Percentiles rank a stretch among this genome's conserved stretches.
Conservation (phyloP, 345 rosid genomes). For the Murraya koenigii region DNA sequence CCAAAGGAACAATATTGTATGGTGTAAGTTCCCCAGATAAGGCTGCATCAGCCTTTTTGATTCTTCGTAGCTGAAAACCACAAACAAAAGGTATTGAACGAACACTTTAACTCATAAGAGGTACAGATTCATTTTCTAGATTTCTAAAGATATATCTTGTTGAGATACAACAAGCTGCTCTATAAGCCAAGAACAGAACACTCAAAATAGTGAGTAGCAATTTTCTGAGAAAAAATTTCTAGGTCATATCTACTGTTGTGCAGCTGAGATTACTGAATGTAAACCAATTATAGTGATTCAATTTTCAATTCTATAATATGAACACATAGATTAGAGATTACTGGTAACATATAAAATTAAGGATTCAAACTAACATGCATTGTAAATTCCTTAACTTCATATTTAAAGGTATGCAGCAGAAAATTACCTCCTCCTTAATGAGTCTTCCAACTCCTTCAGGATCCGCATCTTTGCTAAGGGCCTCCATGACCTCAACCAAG, state of each 20-base stretch:
- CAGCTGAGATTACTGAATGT: background rate
- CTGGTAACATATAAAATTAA: background rate
- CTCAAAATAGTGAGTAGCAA: background rate
- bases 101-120: background rate
- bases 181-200: slow-evolving; percentile 1
- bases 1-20: slow-evolving; percentile 90
- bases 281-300: background rate
- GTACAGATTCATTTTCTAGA: background rate
- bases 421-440: slow-evolving; percentile 79
- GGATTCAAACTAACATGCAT: background rate
- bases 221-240: background rate
- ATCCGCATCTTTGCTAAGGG: slow-evolving; percentile 85
- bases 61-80: slow-evolving; percentile 60
- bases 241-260: background rate
- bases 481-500: slow-evolving; percentile 84
- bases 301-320: background rate
- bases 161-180: background rate
- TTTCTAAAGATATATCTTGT: background rate
- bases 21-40: slow-evolving; percentile 76
- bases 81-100: slow-evolving; percentile 18
- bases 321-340: background rate
- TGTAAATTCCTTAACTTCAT: background rate
- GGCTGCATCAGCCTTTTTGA: slow-evolving; percentile 59
- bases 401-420: slow-evolving; percentile 9
- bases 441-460: slow-evolving; percentile 81